phyloP scores from a whole-genome alignment of 768 basidiomycete species.

The Scleroderma bovista region DNA sequence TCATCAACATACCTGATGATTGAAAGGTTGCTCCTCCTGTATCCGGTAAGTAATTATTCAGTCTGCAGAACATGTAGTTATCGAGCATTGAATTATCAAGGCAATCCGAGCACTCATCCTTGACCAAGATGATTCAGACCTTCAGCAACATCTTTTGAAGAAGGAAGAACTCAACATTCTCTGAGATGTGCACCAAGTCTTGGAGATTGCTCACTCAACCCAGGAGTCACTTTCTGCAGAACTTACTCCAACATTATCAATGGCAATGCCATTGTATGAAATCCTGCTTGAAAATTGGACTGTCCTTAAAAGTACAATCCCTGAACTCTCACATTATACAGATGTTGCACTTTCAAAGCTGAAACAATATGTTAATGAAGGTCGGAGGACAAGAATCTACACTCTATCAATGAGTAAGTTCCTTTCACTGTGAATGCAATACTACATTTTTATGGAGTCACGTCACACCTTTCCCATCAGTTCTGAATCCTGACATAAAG shows the following conservation, averaged over 20 bases:
- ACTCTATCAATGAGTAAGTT: constrained; percentile 6
- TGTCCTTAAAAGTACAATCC: constrained; percentile 11
- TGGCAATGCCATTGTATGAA: constrained; percentile 30
- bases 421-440: too few species aligned
- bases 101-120: constrained; percentile 3
- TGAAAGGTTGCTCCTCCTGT: too few species aligned
- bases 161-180: constrained; percentile 10
- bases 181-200: constrained; percentile 24
- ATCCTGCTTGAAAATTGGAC: constrained; percentile 15
- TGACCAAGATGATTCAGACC: not conserved
- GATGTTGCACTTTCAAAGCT: constrained; percentile 25
- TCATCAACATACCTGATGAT: too few species aligned
- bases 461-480: not conserved
- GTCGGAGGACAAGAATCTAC: constrained; percentile 8
- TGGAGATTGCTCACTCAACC: constrained; percentile 21
- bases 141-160: not conserved
- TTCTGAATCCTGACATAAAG: constrained; percentile 14
- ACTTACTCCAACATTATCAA: constrained; percentile 29
- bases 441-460: too few species aligned
- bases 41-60: too few species aligned
- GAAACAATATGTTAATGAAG: constrained; percentile 22
- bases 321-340: constrained; percentile 22
- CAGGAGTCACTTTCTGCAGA: constrained; percentile 33
- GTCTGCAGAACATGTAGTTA: constrained; percentile 13
- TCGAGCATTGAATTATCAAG: not conserved